These are phyloP conservation scores for Globisporangium cylindrosporum DNA, from an alignment of 352 stramenopile species.

Conservation along the genomic window DNA sequence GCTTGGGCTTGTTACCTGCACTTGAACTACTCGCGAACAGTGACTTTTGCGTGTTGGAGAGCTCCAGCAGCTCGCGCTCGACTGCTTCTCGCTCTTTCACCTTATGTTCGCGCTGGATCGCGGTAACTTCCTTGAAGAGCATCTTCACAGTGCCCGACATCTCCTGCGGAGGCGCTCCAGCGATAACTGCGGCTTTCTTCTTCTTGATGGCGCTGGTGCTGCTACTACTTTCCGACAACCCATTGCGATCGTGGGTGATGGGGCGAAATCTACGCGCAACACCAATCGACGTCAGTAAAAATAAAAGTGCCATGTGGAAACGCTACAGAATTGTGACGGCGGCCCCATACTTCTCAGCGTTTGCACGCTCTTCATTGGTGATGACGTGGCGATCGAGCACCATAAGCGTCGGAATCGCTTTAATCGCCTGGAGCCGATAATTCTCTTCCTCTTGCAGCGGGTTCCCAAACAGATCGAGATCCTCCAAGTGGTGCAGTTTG, in stretches of 20 bases:
- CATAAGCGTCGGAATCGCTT: conserved; percentile 64
- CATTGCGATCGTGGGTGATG: conserved; percentile 1
- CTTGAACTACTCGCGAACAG: conserved; percentile 13
- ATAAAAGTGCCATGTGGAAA: not conserved
- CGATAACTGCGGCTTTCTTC: conserved; percentile 19
- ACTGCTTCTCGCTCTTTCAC: conserved; percentile 28
- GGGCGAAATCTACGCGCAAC: conserved; percentile 7
- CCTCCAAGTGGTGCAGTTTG: conserved; percentile 59
- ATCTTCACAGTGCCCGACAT: conserved; percentile 71
- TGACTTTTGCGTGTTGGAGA: conserved; percentile 34
- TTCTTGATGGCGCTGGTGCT: conserved; percentile 13
- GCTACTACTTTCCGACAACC: not conserved
- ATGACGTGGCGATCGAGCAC: conserved; percentile 82
- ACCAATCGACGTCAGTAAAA: not conserved
- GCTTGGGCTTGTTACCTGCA: conserved; percentile 11
- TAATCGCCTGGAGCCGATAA: conserved; percentile 82
- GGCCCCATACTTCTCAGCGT: conserved; percentile 28
- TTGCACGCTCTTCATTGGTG: conserved; percentile 57
- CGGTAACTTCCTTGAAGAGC: conserved; percentile 61
- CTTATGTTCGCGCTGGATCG: conserved; percentile 44
- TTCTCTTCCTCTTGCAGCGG: conserved; percentile 78
- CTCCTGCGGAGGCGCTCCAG: conserved; percentile 35
- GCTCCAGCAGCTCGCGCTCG: conserved; percentile 41
- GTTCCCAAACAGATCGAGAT: conserved; percentile 84
- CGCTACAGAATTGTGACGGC: not conserved